Evolutionary conservation across 306 rosid species (phyloP), one percentile per base, ranked within the genome.

Genomic region (Pueraria montana): DNA sequence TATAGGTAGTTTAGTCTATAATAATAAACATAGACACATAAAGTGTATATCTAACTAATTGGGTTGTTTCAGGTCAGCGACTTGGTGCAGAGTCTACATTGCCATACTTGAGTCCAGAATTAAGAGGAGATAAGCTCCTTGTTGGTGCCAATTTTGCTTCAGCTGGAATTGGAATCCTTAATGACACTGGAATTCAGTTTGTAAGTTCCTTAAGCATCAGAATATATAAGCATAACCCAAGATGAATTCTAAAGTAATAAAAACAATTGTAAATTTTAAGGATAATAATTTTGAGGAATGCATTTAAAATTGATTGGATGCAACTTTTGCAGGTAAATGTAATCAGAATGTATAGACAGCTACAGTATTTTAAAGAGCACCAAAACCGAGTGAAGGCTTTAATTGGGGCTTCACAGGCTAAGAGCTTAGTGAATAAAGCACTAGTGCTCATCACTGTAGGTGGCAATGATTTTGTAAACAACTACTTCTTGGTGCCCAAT

Each of bases 91-190:
- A 94, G 23, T 8, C 89, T n/a, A 72, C 88, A 63, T 80, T 94
- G 66, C 98, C 98, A 56, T 91, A 94, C 76, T 86, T 94, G 79
- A 89, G 81, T 50, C 94, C 97, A 0, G 70, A 87, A 59, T 86
- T 94, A 50, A 87, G 3, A 0, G 94, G 94, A 26, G 4, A 82
- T 30, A 87, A 4, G 70, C 83, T 94, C 70, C 84, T 94, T 0
- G 88, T 91, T 16, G 98, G 98, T 14, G 97, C 98, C 10, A 94
- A 94, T 83, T 94, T 94, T 66, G 98, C 98, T 72, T 94, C 98
- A 49, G 98, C 98, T 0, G 98, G 98, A 80, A 90, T 94, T 52
- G 98, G 98, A 73, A 90, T 94, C 49, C 92, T 94, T 18, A 94
- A 94, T 24, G 98, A 94, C 88, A 94, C 98, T 0, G 98, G 98